Base-by-base conservation (phyloP, 495 filamentous ascomycete genomes). In the Penicillium ochrochloron region DNA sequence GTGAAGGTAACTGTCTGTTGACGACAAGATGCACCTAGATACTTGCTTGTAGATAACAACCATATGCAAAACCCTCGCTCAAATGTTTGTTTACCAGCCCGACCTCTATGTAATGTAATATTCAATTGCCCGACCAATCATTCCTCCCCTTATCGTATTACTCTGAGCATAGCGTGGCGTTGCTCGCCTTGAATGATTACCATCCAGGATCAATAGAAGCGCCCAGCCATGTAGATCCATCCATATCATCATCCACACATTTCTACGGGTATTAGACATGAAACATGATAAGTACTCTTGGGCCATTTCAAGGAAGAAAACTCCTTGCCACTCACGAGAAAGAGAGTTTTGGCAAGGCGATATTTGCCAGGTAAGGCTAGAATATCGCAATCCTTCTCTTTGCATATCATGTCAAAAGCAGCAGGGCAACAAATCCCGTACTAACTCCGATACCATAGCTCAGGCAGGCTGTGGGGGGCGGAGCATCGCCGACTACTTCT, bases 201-300 rank as follows among this genome's bases (percentile, higher is more conserved):
- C 15, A n/a, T 52, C n/a, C 25, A 52, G 25, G 48, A 52, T 52
- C 25, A 52, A 52, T 31, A 52, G 48, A 31, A 52, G 29, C 14
- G 4, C 12, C 19, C 25, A 4, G 15, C 48, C 48, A n/a, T 52
- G 25, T 12, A 29, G 48, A 17, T 52, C 48, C 44, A 46, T 33
- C 31, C 19, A 48, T 48, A 23, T 27, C 25, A 27, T 27, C 4
- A 27, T 41, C 10, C 14, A 41, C 19, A 23, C 19, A 9, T 23
- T 19, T 0, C 7, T 9, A 23, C 11, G 3, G 12, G 48, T 23
- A 27, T 25, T 51, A 1, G 25, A 51, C 3, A 25, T 50, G 48
- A 51, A 51, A 27, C 48, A 51, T 48, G 42, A 46, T 10, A 46
- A 5, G 14, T 19, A n/a, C 5, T 9, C 2, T 46, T 46, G 25